Percentiles rank a stretch among this genome's conserved stretches.
Evolutionary conservation across 805 yeast species (phyloP).

Genomic region (Kodamaea sagamina): DNA sequence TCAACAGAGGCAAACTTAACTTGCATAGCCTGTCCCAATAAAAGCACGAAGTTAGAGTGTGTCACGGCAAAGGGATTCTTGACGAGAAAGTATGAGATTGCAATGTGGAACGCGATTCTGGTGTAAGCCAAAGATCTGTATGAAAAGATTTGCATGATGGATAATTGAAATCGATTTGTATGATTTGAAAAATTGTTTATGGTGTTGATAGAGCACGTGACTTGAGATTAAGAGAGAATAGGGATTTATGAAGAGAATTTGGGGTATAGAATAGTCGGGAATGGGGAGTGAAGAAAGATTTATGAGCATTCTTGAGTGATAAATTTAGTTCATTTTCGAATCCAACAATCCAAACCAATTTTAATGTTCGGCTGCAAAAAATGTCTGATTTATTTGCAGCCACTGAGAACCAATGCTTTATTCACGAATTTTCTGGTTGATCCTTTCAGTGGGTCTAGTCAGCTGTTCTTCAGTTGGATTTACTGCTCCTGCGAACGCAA

Average conservation of each 20-base stretch:
- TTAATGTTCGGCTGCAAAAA: slow-evolving; percentile 6
- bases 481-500: neutral
- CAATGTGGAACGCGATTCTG: slow-evolving; percentile 47
- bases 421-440: no score
- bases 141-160: slow-evolving; percentile 52
- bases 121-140: slow-evolving; percentile 49
- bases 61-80: slow-evolving; percentile 50
- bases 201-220: neutral
- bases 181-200: neutral
- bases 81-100: slow-evolving; percentile 47
- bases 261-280: no score
- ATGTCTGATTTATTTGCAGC: neutral
- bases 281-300: no score
- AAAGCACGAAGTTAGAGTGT: slow-evolving; percentile 48
- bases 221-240: no score
- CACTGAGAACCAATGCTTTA: no score
- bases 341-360: no score
- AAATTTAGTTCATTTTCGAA: no score
- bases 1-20: slow-evolving; percentile 37
- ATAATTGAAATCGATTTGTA: neutral
- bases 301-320: no score
- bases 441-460: neutral
- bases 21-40: slow-evolving; percentile 62
- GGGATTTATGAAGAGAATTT: no score
- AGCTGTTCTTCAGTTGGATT: neutral